Conservation (phyloP, 805 yeast genomes). For the Wickerhamiella dianesei region DNA sequence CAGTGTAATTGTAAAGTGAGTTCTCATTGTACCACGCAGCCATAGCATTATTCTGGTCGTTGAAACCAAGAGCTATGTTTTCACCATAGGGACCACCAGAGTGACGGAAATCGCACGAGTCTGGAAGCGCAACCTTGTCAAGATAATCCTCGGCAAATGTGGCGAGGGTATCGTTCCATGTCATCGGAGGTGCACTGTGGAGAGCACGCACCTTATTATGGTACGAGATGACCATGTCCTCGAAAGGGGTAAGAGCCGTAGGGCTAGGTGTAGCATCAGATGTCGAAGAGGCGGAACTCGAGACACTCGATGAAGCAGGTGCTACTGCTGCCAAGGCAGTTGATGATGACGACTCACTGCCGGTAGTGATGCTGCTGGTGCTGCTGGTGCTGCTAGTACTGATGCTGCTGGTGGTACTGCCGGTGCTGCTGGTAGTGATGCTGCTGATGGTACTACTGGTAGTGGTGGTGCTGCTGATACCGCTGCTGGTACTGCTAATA, state of each 20-base stretch:
- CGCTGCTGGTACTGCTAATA: not conserved
- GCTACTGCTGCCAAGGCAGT: not conserved
- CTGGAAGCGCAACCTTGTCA: conserved; percentile 18
- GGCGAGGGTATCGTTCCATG: conserved; percentile 44
- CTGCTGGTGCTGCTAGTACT: conserved; percentile 1
- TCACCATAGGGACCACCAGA: conserved; percentile 63
- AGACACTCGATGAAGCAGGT: conserved; percentile 15
- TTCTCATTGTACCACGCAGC: conserved; percentile 69
- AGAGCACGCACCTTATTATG: conserved; percentile 21
- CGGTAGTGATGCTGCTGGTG: conserved; percentile 1
- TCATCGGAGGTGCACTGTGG: conserved; percentile 27
- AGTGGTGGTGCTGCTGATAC: not conserved
- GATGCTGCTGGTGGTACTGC: not conserved
- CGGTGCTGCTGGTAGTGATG: not conserved
- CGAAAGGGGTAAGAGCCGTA: conserved; percentile 2
- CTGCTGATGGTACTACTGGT: not conserved
- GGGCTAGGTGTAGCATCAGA: conserved; percentile 17
- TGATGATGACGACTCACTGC: not conserved
- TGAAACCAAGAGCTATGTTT: conserved; percentile 64
- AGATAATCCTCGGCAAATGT: conserved; percentile 46
- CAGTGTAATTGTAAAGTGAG: conserved; percentile 35
- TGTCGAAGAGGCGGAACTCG: conserved; percentile 9
- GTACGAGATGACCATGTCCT: conserved; percentile 8
- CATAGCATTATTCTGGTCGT: conserved; percentile 31
- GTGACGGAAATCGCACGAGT: conserved; percentile 44